phyloP scores from a whole-genome alignment of 176 grass and related monocot species.

The Elymus sibiricus region DNA sequence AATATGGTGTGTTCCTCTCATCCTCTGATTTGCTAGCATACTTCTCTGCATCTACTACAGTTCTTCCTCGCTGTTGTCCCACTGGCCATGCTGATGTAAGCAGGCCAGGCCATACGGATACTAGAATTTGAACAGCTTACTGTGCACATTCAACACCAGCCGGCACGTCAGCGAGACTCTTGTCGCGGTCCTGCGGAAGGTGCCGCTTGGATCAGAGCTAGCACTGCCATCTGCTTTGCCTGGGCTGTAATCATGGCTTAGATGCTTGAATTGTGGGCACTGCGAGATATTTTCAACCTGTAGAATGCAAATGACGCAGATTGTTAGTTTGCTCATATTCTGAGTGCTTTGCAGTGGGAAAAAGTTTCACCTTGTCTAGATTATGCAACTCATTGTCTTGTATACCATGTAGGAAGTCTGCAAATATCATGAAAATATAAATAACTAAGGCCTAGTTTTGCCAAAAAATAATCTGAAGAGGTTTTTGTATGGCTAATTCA shows the following conservation, averaged over 20 bases:
- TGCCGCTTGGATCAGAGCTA: constrained; percentile 33
- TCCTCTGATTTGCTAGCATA: neutral
- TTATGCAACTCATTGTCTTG: constrained; percentile 63
- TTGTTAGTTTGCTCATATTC: neutral
- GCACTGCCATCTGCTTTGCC: constrained; percentile 9
- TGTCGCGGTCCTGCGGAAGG: constrained; percentile 37
- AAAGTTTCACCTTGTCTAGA: constrained; percentile 62
- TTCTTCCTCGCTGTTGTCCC: neutral
- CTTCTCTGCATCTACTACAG: neutral
- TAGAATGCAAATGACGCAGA: neutral
- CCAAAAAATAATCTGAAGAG: neutral
- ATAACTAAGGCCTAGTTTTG: neutral
- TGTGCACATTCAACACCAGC: constrained; percentile 82
- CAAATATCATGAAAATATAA: constrained; percentile 5
- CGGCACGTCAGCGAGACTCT: constrained; percentile 88
- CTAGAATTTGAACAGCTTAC: constrained; percentile 78
- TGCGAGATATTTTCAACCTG: constrained; percentile 58
- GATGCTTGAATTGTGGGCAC: constrained; percentile 47
- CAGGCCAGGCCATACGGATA: neutral
- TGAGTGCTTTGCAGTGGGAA: neutral
- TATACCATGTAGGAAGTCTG: constrained; percentile 95
- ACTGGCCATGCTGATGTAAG: neutral
- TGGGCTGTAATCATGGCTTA: neutral
- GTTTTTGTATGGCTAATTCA: neutral
- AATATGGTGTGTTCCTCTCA: neutral